Evolutionary conservation across 306 rosid genomes (phyloP).

Genomic region (Amphicarpaea edgeworthii): DNA sequence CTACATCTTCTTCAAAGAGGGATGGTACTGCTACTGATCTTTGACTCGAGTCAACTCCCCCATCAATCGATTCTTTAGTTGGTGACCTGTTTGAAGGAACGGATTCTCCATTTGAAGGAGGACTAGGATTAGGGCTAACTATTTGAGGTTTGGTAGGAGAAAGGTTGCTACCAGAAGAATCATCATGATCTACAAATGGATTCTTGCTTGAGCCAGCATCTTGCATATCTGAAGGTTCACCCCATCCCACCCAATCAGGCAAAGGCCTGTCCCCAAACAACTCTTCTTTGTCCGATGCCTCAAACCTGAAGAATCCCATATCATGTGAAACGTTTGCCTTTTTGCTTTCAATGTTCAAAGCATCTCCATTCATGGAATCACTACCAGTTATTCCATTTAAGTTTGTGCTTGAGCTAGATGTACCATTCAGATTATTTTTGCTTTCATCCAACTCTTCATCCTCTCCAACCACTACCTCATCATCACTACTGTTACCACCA

Average conservation of each 20-base stretch:
- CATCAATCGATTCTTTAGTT: constrained; percentile 56
- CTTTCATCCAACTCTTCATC: constrained; percentile 74
- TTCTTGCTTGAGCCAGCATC: constrained; percentile 73
- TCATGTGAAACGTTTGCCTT: constrained; percentile 63
- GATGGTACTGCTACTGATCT: constrained; percentile 74
- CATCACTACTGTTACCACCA: constrained; percentile 87
- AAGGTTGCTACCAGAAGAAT: constrained; percentile 48
- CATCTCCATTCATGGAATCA: constrained; percentile 57
- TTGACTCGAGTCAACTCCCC: constrained; percentile 59
- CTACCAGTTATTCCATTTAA: constrained; percentile 59
- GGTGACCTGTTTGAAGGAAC: constrained; percentile 72
- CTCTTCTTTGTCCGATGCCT: constrained; percentile 70
- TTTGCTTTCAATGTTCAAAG: constrained; percentile 57
- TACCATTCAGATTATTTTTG: constrained; percentile 60
- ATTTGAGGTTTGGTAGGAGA: constrained; percentile 54
- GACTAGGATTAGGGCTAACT: constrained; percentile 54
- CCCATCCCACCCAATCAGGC: constrained; percentile 98
- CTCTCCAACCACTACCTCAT: constrained; percentile 93
- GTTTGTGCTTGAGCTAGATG: constrained; percentile 68
- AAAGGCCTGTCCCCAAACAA: constrained; percentile 77
- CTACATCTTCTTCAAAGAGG: constrained; percentile 93
- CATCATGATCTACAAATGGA: constrained; percentile 80
- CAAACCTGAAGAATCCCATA: constrained; percentile 86
- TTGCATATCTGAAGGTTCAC: constrained; percentile 77
- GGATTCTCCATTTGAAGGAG: constrained; percentile 58